phyloP scores from a whole-genome alignment of 2,329 filamentous ascomycete species.

The Arachnomyces sp. region DNA sequence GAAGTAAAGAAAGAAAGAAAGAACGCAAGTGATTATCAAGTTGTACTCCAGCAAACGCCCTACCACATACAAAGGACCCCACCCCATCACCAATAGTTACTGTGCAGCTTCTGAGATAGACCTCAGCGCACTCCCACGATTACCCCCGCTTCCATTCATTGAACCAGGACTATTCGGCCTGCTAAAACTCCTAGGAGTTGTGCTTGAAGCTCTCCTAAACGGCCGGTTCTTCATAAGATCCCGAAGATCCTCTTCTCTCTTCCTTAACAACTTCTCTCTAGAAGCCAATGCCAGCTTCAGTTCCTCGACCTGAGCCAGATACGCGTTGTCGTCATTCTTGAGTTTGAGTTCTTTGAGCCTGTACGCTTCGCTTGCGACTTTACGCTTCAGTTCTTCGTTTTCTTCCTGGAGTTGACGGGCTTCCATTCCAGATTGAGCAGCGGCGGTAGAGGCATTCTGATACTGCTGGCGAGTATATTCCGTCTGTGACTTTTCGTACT shows the following conservation, averaged over 20 bases:
- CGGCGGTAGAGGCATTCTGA: slow-evolving; percentile 37
- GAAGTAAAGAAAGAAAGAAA: slow-evolving; percentile 10
- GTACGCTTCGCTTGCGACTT: slow-evolving; percentile 28
- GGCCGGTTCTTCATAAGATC: slow-evolving; percentile 37
- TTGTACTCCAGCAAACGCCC: not conserved
- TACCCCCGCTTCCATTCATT: slow-evolving; percentile 22
- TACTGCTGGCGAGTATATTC: slow-evolving; percentile 41
- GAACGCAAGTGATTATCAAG: slow-evolving; percentile 14
- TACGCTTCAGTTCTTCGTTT: slow-evolving; percentile 28
- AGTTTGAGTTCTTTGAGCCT: slow-evolving; percentile 32
- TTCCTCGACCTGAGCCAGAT: slow-evolving; percentile 31
- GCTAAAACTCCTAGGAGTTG: slow-evolving; percentile 35
- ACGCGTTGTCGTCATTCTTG: slow-evolving; percentile 24
- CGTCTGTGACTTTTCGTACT: slow-evolving; percentile 35
- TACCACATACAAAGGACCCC: slow-evolving; percentile 2
- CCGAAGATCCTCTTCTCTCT: slow-evolving; percentile 38
- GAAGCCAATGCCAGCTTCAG: slow-evolving; percentile 28
- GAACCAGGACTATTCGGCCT: slow-evolving; percentile 34
- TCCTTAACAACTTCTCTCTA: slow-evolving; percentile 32
- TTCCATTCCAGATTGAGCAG: slow-evolving; percentile 34
- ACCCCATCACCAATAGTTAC: too few relatives aligned
- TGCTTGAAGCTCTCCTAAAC: slow-evolving; percentile 34
- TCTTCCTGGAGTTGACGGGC: slow-evolving; percentile 29
- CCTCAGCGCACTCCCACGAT: slow-evolving; percentile 29
- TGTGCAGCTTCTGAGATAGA: slow-evolving; percentile 25